These are phyloP conservation scores for Pseudognaphalium luteoalbum DNA, from an alignment of 129 eudicot species.

Conservation along the genomic window DNA sequence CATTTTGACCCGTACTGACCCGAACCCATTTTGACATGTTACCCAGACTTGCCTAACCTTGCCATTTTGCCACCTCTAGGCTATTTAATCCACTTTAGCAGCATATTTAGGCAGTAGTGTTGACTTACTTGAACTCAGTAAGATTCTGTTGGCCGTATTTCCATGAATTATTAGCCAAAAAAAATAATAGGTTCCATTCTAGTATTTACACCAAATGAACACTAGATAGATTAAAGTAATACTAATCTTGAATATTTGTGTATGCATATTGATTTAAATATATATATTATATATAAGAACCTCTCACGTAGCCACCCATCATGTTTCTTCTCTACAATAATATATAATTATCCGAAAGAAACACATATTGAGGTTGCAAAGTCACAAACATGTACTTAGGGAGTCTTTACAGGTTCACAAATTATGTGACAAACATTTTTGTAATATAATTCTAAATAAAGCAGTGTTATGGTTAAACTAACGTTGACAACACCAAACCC, in stretches of 20 bases:
- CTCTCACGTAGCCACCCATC: too few species aligned
- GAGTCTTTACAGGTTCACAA: too few species aligned
- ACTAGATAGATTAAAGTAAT: too few species aligned
- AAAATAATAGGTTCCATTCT: too few species aligned
- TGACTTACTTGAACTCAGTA: too few species aligned
- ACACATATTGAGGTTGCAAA: background rate
- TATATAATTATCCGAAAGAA: background rate
- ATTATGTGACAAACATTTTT: background rate
- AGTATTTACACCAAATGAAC: background rate
- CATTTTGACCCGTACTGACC: too few species aligned
- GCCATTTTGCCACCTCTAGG: background rate
- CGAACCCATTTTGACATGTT: too few species aligned
- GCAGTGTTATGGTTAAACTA: conserved; percentile 18
- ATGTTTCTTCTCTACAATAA: background rate
- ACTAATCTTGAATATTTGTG: background rate
- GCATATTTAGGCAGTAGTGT: background rate
- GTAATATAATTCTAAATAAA: background rate
- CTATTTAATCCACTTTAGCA: background rate
- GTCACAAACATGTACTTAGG: background rate
- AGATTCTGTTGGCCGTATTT: too few species aligned
- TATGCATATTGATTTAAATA: too few species aligned
- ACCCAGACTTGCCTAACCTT: background rate
- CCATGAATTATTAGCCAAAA: too few species aligned
- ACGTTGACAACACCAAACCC: conserved; percentile 12
- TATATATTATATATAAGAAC: too few species aligned